A percentile compares a stretch with the other conserved stretches of the same genome.
These are phyloP conservation scores for Monosporascus sp. DNA, from an alignment of 2,329 filamentous ascomycete genomes.

Conservation along the genomic window DNA sequence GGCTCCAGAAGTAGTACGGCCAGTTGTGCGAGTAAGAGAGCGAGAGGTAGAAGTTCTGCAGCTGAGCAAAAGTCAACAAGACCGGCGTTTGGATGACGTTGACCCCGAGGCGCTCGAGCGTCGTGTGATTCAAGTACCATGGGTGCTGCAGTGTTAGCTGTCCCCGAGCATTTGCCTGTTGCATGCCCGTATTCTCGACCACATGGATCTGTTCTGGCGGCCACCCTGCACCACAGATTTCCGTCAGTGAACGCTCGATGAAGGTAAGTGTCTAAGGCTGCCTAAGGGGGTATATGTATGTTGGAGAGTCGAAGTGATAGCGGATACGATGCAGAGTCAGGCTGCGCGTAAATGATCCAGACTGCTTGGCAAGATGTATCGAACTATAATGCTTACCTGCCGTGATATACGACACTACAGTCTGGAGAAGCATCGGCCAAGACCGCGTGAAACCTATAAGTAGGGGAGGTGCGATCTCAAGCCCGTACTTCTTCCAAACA, in stretches of 20 bases:
- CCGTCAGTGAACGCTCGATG: background rate
- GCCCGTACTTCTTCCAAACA: constrained; percentile 32
- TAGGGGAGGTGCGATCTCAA: constrained; percentile 41
- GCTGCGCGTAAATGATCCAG: no score
- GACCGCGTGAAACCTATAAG: constrained; percentile 56
- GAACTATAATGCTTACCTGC: constrained; percentile 26
- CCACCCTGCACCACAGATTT: constrained; percentile 33
- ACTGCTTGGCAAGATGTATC: background rate
- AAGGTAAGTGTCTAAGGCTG: no score
- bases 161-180: constrained; percentile 45
- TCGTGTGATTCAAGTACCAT: constrained; percentile 49
- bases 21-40: constrained; percentile 39
- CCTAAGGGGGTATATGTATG: no score
- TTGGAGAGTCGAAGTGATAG: no score
- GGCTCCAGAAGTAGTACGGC: constrained; percentile 51
- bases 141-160: constrained; percentile 49
- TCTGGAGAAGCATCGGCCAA: constrained; percentile 50
- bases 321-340: background rate
- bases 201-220: constrained; percentile 52
- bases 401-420: constrained; percentile 52
- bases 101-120: constrained; percentile 46
- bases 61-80: constrained; percentile 48
- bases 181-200: constrained; percentile 54
- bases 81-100: constrained; percentile 46
- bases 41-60: constrained; percentile 49